Conservation (phyloP, 495 filamentous ascomycete species). For the Tuber microsphaerosporum region DNA sequence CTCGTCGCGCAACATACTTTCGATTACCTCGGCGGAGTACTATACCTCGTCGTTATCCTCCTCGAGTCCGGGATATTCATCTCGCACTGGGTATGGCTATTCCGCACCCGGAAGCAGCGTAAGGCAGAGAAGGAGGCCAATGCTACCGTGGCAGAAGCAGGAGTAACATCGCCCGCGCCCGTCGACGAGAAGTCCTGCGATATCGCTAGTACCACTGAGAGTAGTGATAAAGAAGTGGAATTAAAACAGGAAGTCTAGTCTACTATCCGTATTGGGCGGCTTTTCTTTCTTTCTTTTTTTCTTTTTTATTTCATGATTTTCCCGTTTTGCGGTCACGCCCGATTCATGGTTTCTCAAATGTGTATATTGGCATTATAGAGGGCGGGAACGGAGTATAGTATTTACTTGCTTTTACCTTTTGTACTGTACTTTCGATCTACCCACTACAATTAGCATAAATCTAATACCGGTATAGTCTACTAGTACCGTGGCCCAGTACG, state of each 20-base stretch:
- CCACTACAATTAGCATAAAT: neutral
- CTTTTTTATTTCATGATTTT: neutral
- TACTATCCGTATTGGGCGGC: neutral
- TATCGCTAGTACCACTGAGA: neutral
- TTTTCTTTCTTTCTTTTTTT: neutral
- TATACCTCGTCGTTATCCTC: constrained; percentile 62
- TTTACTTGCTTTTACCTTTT: no score
- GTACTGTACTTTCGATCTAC: no score
- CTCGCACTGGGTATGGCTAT: constrained; percentile 61
- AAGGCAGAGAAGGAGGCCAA: constrained; percentile 49
- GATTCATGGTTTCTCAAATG: neutral
- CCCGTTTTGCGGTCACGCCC: neutral
- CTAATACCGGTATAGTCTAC: neutral
- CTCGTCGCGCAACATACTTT: constrained; percentile 65
- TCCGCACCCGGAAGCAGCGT: constrained; percentile 56
- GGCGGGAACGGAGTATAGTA: neutral
- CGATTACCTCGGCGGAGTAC: constrained; percentile 60
- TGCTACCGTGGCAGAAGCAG: neutral
- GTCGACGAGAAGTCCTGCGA: neutral
- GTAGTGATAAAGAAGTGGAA: neutral
- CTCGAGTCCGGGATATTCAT: constrained; percentile 63
- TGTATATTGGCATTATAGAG: neutral
- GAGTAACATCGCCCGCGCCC: neutral
- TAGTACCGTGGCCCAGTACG: neutral
- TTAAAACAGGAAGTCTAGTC: neutral